Percentiles rank a stretch among this genome's conserved stretches.
These are phyloP conservation scores for Nakazawaea sp. DNA, from an alignment of 805 yeast genomes.

Conservation along the genomic window DNA sequence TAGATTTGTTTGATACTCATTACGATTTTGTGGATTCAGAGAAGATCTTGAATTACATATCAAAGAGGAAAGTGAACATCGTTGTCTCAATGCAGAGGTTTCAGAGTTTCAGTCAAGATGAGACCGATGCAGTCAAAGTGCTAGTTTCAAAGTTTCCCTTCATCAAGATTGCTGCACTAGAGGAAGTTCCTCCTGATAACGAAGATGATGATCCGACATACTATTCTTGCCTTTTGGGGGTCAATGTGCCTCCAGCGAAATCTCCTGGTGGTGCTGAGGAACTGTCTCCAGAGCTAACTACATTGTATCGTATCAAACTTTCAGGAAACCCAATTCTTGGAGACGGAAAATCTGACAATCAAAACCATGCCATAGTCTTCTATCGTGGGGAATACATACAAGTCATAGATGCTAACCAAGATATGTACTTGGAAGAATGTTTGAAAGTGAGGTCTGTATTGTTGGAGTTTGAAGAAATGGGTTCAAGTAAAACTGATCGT, in stretches of 20 bases:
- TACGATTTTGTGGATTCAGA: slow-evolving; percentile 39
- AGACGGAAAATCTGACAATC: slow-evolving; percentile 95
- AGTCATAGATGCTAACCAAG: slow-evolving; percentile 94
- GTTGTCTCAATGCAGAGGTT: slow-evolving; percentile 86
- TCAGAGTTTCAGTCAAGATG: slow-evolving; percentile 56
- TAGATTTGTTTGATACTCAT: slow-evolving; percentile 36
- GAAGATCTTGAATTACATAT: slow-evolving; percentile 66
- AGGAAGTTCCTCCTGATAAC: slow-evolving; percentile 31
- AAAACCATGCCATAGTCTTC: slow-evolving; percentile 79
- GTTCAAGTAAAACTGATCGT: slow-evolving; percentile 37
- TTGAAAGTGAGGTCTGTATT: slow-evolving; percentile 80
- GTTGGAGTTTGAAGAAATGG: slow-evolving; percentile 85
- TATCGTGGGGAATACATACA: slow-evolving; percentile 93
- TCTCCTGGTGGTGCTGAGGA: no score
- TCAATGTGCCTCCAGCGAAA: slow-evolving; percentile 20
- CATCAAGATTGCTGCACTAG: slow-evolving; percentile 47
- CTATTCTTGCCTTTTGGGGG: slow-evolving; percentile 63
- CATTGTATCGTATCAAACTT: slow-evolving; percentile 48
- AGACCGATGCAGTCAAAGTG: slow-evolving; percentile 59
- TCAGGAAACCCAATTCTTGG: slow-evolving; percentile 95
- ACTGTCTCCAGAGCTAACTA: slow-evolving; percentile 44
- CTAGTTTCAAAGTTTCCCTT: slow-evolving; percentile 71
- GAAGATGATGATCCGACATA: slow-evolving; percentile 36
- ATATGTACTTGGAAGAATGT: slow-evolving; percentile 91
- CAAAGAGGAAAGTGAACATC: slow-evolving; percentile 72